Percentiles rank a stretch among this genome's conserved stretches.
These are phyloP conservation scores for Coelastrella sp. DNA, from an alignment of 139 green algal species.

Conservation along the genomic window DNA sequence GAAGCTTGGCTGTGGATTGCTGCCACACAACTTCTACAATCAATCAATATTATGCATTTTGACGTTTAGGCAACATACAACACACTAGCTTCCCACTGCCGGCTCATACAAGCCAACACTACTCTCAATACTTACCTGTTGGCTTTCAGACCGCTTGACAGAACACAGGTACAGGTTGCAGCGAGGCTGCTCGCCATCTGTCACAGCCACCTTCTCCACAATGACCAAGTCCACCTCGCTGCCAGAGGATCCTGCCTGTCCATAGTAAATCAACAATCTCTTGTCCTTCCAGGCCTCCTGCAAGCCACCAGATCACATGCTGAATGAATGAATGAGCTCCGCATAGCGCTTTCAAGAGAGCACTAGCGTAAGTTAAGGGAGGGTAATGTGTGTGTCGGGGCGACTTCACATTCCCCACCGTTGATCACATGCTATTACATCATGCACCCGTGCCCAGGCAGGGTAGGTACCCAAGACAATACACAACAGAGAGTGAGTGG, in stretches of 20 bases:
- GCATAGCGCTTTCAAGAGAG: too few species aligned
- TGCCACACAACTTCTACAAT: neutral
- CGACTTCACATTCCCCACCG: too few species aligned
- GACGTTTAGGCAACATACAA: neutral
- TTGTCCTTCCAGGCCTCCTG: neutral
- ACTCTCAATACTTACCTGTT: neutral
- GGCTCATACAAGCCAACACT: neutral
- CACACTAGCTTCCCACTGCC: neutral
- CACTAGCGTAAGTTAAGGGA: too few species aligned
- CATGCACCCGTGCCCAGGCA: neutral
- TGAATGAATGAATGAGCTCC: too few species aligned
- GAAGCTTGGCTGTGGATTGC: neutral
- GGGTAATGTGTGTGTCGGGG: too few species aligned
- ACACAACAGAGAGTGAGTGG: neutral
- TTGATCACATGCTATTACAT: neutral
- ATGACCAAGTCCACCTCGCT: neutral
- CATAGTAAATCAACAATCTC: neutral
- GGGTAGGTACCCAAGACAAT: neutral
- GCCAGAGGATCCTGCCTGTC: neutral
- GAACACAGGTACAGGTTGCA: neutral
- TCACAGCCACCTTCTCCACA: neutral
- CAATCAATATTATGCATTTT: neutral
- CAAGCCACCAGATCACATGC: neutral
- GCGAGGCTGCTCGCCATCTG: neutral
- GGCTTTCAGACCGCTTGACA: neutral